These are phyloP conservation scores for Suillus subalutaceus DNA, from an alignment of 768 basidiomycete genomes.

Conservation along the genomic window DNA sequence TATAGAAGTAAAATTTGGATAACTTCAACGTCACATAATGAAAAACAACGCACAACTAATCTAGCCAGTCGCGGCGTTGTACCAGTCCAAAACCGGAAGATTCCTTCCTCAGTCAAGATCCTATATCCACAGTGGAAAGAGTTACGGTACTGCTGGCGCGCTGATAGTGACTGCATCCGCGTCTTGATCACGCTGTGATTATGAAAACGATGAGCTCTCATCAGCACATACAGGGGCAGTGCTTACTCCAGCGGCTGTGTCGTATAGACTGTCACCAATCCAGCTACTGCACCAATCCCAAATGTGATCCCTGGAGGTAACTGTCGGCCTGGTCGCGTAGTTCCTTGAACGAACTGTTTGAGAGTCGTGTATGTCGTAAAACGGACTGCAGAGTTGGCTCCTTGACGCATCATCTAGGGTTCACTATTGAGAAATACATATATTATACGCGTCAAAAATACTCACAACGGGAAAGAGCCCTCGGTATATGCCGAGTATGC, in stretches of 20 bases:
- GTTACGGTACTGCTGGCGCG: constrained; percentile 83
- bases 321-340: constrained; percentile 69
- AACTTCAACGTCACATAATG: constrained; percentile 6
- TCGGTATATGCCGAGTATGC: constrained; percentile 81
- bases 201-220: background rate
- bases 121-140: constrained; percentile 95
- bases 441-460: constrained; percentile 17
- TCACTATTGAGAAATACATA: background rate
- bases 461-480: constrained; percentile 92
- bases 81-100: constrained; percentile 94
- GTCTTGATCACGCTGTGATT: constrained; percentile 88
- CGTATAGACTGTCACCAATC: constrained; percentile 91
- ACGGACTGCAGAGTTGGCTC: constrained; percentile 90
- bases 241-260: constrained; percentile 84
- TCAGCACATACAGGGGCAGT: background rate
- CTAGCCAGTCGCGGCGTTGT: constrained; percentile 89
- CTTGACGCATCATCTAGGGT: constrained; percentile 91
- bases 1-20: constrained; percentile 35
- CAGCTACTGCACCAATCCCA: constrained; percentile 91
- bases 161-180: constrained; percentile 93
- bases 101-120: constrained; percentile 91
- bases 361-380: constrained; percentile 95
- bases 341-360: constrained; percentile 91
- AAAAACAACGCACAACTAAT: constrained; percentile 57
- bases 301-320: constrained; percentile 91